Evolutionary conservation across 1,284 basidiomycete genomes (phyloP), one percentile per base, ranked within the genome.

Genomic region (Mycosarcoma maydis): DNA sequence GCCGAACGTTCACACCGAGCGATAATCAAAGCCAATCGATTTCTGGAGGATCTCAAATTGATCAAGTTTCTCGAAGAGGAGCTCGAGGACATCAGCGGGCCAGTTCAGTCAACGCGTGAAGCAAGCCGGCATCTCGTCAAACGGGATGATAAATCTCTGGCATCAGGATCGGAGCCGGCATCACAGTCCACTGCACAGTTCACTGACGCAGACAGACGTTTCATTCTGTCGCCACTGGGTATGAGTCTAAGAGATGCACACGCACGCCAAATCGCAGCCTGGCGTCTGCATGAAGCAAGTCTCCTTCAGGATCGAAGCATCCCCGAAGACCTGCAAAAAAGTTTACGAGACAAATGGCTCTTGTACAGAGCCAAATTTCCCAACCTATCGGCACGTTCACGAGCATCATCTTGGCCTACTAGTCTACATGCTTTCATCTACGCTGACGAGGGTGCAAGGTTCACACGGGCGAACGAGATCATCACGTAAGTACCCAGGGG

Each of bases 401-500:
- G 20, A 3, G 9, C n/a, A 2, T 13, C 37, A 16, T 14, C n/a
- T 6, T 20, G 17, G 9, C 23, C 51, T 2, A 22, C 6, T 0
- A 22, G 24, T 0, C n/a, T 47, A 22, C 2, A 9, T 3, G 42
- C 20, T 19, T 47, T 36, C 23, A 14, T 50, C 17, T 16, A 44
- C 16, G 38, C 47, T 4, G 38, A 55, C 23, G 48, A 46, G 33
- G 52, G 47, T 4, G 52, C 16, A 6, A 44, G 59, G 10, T 62
- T 55, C 7, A 27, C 17, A 1, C 40, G 43, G 8, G 43, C 32
- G 19, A 24, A 41, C 16, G 9, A 33, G 3, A 19, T 62, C 23
- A 42, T 62, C 11, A 14, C 14, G 57, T 60, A 33, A 44, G 51
- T 60, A n/a, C n/a, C n/a, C n/a, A n/a, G n/a, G n/a, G n/a, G n/a